Evolutionary conservation across 306 rosid genomes (phyloP).

Genomic region (Neltuma alba): DNA sequence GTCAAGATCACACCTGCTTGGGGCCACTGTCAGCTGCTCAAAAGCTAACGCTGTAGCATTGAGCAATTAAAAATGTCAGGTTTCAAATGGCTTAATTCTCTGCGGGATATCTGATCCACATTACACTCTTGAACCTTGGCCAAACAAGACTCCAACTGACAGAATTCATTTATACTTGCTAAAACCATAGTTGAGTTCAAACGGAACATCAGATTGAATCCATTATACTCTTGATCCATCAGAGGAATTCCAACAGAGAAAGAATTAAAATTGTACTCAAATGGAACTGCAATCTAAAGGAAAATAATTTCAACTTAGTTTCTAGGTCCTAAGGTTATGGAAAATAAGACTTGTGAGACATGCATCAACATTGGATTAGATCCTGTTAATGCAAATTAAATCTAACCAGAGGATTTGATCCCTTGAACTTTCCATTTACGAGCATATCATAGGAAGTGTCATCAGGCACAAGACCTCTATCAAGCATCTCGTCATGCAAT

Average conservation of each 20-base stretch:
- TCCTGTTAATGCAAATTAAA: conserved; percentile 7
- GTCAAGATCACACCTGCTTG: conserved; percentile 56
- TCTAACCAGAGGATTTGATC: conserved; percentile 33
- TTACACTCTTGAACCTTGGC: conserved; percentile 53
- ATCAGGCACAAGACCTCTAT: conserved; percentile 72
- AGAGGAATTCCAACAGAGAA: conserved; percentile 4
- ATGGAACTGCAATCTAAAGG: conserved; percentile 4
- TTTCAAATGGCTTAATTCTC: conserved; percentile 57
- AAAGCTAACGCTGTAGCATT: conserved; percentile 55
- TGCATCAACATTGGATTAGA: conserved; percentile 9
- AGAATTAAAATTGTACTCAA: neutral
- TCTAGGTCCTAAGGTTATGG: neutral
- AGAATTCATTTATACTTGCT: conserved; percentile 50
- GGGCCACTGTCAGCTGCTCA: conserved; percentile 60
- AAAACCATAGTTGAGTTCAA: no score
- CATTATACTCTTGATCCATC: neutral
- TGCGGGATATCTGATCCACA: conserved; percentile 45
- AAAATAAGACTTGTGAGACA: neutral
- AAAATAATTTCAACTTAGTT: neutral
- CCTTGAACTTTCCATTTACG: conserved; percentile 62
- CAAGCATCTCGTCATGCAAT: conserved; percentile 89
- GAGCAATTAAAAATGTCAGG: conserved; percentile 49
- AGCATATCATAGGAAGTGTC: conserved; percentile 67
- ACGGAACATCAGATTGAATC: no score
- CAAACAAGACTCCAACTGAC: conserved; percentile 45